Conservation (phyloP, 805 yeast species). For the Hanseniaspora thailandica region DNA sequence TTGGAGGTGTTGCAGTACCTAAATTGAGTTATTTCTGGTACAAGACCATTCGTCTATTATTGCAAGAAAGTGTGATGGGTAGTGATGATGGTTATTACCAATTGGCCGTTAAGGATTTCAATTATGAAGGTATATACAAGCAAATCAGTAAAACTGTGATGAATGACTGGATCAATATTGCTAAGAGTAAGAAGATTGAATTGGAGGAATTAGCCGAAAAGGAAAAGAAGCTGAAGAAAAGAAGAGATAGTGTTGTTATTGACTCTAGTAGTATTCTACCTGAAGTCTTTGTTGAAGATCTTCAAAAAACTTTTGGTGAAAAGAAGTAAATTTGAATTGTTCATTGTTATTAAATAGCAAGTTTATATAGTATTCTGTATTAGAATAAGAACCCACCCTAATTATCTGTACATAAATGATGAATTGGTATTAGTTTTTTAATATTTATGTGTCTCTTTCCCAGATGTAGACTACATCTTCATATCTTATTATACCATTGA, state of each 20-base stretch:
- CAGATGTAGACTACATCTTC: conserved; percentile 26
- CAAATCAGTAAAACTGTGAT: conserved; percentile 1
- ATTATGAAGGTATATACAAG: conserved; percentile 5
- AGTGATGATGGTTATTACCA: neutral
- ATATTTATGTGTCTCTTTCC: conserved; percentile 15
- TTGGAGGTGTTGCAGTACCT: neutral
- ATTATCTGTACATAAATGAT: too few species aligned
- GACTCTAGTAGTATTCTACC: neutral
- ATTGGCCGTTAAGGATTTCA: neutral
- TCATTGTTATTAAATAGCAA: neutral
- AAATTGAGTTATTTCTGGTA: conserved; percentile 1
- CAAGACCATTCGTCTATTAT: conserved; percentile 2
- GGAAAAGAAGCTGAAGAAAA: neutral
- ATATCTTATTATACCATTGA: conserved; percentile 20
- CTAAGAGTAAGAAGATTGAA: neutral
- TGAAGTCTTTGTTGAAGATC: neutral
- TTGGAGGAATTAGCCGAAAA: neutral
- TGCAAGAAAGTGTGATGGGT: neutral
- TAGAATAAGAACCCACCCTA: too few species aligned
- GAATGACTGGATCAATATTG: neutral
- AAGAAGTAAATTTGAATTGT: too few species aligned
- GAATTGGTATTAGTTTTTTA: too few species aligned
- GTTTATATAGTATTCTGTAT: neutral
- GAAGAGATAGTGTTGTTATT: neutral
- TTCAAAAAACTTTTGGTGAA: conserved; percentile 1